Conservation (phyloP, 306 rosid species). For the Geum urbanum region DNA sequence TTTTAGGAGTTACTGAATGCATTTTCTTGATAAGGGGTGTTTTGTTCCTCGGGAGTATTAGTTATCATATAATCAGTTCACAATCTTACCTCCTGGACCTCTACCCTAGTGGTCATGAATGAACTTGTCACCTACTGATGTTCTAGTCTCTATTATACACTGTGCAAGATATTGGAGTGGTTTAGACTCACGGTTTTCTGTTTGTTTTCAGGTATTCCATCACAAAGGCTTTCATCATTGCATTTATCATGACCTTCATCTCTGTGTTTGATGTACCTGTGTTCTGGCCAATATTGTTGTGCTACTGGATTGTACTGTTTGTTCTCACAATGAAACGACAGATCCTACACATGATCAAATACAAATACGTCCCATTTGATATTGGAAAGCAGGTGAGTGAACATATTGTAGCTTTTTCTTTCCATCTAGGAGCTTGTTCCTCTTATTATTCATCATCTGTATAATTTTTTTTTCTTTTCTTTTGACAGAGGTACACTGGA, state of each 20-base stretch:
- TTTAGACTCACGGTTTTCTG: background rate
- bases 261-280: conserved; percentile 64
- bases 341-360: conserved; percentile 67
- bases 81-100: background rate
- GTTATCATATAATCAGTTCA: background rate
- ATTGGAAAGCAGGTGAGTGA: conserved; percentile 54
- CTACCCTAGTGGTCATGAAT: background rate
- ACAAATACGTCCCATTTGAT: conserved; percentile 58
- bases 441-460: background rate
- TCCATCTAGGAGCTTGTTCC: background rate
- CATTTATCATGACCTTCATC: conserved; percentile 56
- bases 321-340: conserved; percentile 75
- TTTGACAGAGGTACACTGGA: conserved; percentile 19
- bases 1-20: background rate
- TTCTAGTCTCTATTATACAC: background rate
- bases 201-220: conserved; percentile 55
- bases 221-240: conserved; percentile 57
- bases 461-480: background rate
- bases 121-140: background rate
- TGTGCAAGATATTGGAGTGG: background rate
- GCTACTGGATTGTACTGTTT: conserved; percentile 65
- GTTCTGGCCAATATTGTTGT: conserved; percentile 71
- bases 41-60: background rate
- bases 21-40: background rate
- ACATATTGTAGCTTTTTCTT: background rate